Evolutionary conservation across 202 grass and related monocot genomes (phyloP).

Genomic region (Setaria viridis): DNA sequence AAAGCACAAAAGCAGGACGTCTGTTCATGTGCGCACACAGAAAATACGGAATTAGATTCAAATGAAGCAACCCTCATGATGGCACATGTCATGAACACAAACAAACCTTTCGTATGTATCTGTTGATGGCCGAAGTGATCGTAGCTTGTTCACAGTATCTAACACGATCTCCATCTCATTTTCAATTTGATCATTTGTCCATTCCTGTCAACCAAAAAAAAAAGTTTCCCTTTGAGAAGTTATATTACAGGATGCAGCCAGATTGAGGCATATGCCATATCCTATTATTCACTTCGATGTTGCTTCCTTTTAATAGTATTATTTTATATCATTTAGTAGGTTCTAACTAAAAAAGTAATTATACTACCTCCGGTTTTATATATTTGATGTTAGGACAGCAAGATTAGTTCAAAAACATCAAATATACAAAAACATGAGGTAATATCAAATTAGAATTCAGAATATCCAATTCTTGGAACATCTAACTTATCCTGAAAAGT

Average conservation of each 20-base stretch:
- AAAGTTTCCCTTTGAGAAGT: not conserved
- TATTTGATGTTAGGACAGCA: no score
- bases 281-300: not conserved
- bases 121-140: conserved; percentile 68
- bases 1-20: conserved; percentile 69
- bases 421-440: no score
- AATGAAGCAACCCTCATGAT: not conserved
- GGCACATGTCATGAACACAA: not conserved
- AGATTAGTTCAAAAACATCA: no score
- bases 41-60: conserved; percentile 7
- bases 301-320: not conserved
- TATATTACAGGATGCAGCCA: not conserved
- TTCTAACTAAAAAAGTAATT: not conserved
- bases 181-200: conserved; percentile 80
- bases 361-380: no score
- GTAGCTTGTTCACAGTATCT: conserved; percentile 67
- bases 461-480: not conserved
- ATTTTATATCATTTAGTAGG: not conserved
- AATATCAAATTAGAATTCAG: conserved; percentile 2
- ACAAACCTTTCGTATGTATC: conserved; percentile 72
- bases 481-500: not conserved
- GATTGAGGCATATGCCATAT: not conserved
- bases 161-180: conserved; percentile 69
- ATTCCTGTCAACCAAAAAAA: conserved; percentile 52
- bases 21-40: conserved; percentile 33